Evolutionary conservation across 106 monocot genomes (phyloP), one percentile per base, ranked within the genome.

Genomic region (Dioscorea zingiberensis): DNA sequence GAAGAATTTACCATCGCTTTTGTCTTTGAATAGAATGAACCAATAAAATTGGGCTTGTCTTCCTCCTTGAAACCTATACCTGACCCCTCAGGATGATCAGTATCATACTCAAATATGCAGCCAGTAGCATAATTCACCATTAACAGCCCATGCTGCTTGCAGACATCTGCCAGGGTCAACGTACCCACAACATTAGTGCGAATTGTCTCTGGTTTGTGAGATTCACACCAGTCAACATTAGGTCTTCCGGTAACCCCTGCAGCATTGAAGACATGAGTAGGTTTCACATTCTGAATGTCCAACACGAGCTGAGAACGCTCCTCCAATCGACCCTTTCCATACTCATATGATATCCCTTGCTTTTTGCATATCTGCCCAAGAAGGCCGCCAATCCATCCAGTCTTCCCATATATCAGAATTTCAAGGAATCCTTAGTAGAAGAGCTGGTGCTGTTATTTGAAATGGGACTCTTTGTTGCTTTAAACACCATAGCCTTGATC

Each of bases 341-440:
- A 84, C 53, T 80, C 72, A 23, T 53, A 84, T 13, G 75, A 30
- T 58, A 84, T 84, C 2, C 68, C 69, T 44, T 84, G 72, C 48
- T 84, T 80, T 57, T 69, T 64, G 19, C 79, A 80, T 55, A 84
- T 80, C 25, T 80, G 60, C n/a, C 79, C 79, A 48, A 84, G 79
- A 60, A 84, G 76, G 0, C 84, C 84, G 7, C 84, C 84, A 28
- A 84, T 84, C 84, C 84, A 84, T 47, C 84, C 84, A 54, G 84
- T 84, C 65, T 65, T 67, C 30, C 84, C 84, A 53, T 84, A 84
- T 7, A 84, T 80, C 75, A 84, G 45, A 80, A 84, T 56, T 84
- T 84, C 27, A 84, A 29, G 21, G 69, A 27, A 8, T 54, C 22
- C 17, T 46, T 69, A 17, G 5, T 23, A 59, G 69, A 25, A 18